Conservation (phyloP, 2,329 filamentous ascomycete species). For the Talaromyces funiculosus region DNA sequence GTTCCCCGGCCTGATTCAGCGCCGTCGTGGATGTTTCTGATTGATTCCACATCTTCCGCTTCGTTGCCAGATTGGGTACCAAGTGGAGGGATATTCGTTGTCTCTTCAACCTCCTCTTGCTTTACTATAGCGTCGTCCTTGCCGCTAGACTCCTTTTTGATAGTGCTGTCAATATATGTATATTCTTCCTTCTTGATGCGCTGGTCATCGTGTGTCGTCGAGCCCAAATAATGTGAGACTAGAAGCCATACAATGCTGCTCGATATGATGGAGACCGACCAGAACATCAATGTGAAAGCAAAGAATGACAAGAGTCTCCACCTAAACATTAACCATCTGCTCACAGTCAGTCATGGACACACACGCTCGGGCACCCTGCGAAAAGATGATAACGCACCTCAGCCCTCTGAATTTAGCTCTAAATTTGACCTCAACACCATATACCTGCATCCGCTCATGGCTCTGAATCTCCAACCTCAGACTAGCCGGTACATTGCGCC, state of each 20-base stretch:
- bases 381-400: conserved; percentile 35
- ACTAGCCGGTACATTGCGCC: conserved; percentile 48
- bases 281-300: conserved; percentile 66
- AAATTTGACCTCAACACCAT: conserved; percentile 62
- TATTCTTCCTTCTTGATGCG: conserved; percentile 19
- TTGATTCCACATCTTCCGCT: conserved; percentile 16
- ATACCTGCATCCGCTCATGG: conserved; percentile 67
- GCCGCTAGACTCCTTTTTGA: conserved; percentile 12
- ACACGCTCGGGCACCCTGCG: neutral
- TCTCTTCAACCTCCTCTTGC: conserved; percentile 25
- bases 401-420: conserved; percentile 71
- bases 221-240: conserved; percentile 42
- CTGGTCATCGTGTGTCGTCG: conserved; percentile 19
- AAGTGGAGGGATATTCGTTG: conserved; percentile 19
- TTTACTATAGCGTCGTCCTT: conserved; percentile 20
- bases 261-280: conserved; percentile 66
- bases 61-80: conserved; percentile 15
- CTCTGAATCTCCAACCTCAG: conserved; percentile 65
- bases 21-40: conserved; percentile 6
- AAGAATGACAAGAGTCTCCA: conserved; percentile 66
- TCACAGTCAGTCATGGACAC: neutral
- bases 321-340: conserved; percentile 77
- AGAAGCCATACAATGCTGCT: conserved; percentile 60
- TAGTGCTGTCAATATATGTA: neutral
- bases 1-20: conserved; percentile 50